phyloP scores from a whole-genome alignment of 169 alveolate species.

The Pseudocohnilembus persalinus region DNA sequence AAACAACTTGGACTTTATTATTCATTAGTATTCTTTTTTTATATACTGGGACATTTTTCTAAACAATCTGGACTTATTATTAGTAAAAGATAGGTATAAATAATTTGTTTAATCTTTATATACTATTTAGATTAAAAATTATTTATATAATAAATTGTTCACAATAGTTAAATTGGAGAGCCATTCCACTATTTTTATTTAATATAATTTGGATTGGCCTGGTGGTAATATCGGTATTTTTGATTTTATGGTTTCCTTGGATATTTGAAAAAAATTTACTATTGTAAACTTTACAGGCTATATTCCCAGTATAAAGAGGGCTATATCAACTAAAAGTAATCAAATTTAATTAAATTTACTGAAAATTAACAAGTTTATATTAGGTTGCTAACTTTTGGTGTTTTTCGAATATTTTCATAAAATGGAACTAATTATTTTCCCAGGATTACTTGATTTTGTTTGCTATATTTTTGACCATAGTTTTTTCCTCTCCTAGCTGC shows the following conservation, averaged over 20 bases:
- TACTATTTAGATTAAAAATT: background rate
- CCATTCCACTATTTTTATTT: background rate
- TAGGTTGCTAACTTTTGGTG: slow-evolving; percentile 90
- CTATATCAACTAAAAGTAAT: slow-evolving; percentile 53
- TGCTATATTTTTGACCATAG: slow-evolving; percentile 53
- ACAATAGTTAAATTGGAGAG: background rate
- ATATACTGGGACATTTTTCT: slow-evolving; percentile 15
- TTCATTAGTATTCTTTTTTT: slow-evolving; percentile 73
- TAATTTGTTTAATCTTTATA: background rate
- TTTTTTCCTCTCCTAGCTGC: slow-evolving; percentile 42
- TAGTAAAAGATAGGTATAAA: background rate
- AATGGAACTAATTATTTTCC: slow-evolving; percentile 49
- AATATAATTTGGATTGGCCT: slow-evolving; percentile 45
- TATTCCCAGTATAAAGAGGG: slow-evolving; percentile 90
- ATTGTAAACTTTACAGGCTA: slow-evolving; percentile 56
- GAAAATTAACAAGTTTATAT: slow-evolving; percentile 54
- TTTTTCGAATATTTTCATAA: slow-evolving; percentile 53
- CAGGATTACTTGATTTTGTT: slow-evolving; percentile 25
- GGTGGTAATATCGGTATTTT: slow-evolving; percentile 41
- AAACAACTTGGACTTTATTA: slow-evolving; percentile 90
- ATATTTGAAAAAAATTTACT: slow-evolving; percentile 33
- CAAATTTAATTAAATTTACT: background rate
- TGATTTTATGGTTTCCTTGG: slow-evolving; percentile 68
- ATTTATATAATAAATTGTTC: background rate
- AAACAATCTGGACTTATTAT: slow-evolving; percentile 25